Base-by-base conservation (phyloP, 768 basidiomycete genomes). In the Cyclocybe aegerita region DNA sequence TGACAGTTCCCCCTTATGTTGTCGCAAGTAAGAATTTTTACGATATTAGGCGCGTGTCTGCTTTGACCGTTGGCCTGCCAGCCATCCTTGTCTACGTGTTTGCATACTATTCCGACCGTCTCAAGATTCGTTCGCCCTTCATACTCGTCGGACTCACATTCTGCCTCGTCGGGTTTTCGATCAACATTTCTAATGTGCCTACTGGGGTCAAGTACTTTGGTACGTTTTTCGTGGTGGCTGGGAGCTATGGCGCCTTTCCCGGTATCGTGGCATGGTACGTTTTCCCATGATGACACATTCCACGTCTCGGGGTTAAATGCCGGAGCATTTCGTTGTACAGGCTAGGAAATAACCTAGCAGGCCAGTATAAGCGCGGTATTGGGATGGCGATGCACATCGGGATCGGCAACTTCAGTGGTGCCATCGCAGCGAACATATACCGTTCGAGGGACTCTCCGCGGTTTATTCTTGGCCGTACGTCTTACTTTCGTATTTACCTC, bases 301-400 rank as follows among this genome's bases (percentile, higher is more conserved):
- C 33, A 34, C n/a, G 1, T 38, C 10, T 9, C 36, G 8, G 7
- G 33, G 39, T n/a, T 41, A 39, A 39, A n/a, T 29, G 48, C 16
- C 50, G n/a, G 33, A 15, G 41, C 17, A 36, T 15, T 31, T 42
- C 15, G 42, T 38, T n/a, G 37, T 35, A 2, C 46, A 87, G 85
- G 85, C 65, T 83, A 4, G 80, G 80, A 16, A 85, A 83, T 57
- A 86, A 88, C 55, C 70, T 86, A 9, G 67, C 78, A 0, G 86
- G 86, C 0, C 83, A 85, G 52, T 87, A 83, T 61, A 89, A 88
- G 61, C 84, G 86, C 3, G 86, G 73, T 1, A 69, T 84, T 9
- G 85, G 81, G 3, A 81, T 88, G 77, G 85, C 84, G 0, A 46
- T 87, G 17, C 81, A 87, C n/a, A 82, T 86, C 23, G 81, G 82